Evolutionary conservation across 139 green algal genomes (phyloP), one percentile per base, ranked within the genome.

Genomic region (Eudorina sp.): DNA sequence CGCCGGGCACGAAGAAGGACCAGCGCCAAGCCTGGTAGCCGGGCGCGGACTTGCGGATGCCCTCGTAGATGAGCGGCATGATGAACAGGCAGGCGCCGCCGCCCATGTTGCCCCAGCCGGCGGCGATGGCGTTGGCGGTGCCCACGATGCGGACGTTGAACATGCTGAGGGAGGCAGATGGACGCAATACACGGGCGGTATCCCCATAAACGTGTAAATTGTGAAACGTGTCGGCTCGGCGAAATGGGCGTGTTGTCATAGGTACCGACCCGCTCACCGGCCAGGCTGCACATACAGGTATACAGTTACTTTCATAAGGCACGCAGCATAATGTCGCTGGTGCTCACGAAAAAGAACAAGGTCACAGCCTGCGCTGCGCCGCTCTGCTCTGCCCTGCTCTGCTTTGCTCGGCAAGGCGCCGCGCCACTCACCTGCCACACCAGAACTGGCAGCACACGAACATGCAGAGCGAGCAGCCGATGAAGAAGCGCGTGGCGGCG

Each of bases 391-490:
- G n/a, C n/a, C n/a, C n/a, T n/a, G n/a, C n/a, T n/a, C n/a, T n/a
- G n/a, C n/a, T n/a, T n/a, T n/a, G n/a, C n/a, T n/a, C n/a, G n/a
- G n/a, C n/a, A n/a, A n/a, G n/a, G n/a, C 13, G 66, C 36, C 1
- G 66, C 7, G 9, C 21, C 34, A 40, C 43, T 69, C 31, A 76
- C 74, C 41, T 86, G 38, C 83, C 89, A 1, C 79, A 79, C 97
- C 98, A 99, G 91, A 97, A 99, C 92, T 99, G 96, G 93, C 94
- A 97, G 68, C 92, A 93, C 34, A 99, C 97, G 91, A 99, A 99
- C 68, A 93, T 88, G 88, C 84, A 90, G 27, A 93, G 84, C 1
- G 88, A 94, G 84, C 96, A 96, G 46, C 97, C 97, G 78, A 98
- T 98, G 91, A 97, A 92, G 46, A 98, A 88, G 68, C 97, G 94